Evolutionary conservation across 352 stramenopile species (phyloP).

Genomic region (Phytophthora capsici): DNA sequence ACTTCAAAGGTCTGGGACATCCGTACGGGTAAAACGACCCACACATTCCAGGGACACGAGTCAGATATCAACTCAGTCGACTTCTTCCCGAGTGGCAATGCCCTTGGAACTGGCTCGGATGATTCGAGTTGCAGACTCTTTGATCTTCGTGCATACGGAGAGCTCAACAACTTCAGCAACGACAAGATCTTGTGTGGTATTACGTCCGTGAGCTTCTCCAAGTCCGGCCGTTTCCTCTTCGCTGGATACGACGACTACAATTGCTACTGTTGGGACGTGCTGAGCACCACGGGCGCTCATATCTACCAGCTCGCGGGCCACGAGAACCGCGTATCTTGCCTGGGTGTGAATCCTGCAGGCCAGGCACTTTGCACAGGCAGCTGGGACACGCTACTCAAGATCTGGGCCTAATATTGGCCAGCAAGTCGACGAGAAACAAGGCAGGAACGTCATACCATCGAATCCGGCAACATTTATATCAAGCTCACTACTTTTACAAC

Average conservation of each 20-base stretch:
- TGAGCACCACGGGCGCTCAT: conserved; percentile 88
- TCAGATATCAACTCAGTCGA: conserved; percentile 99
- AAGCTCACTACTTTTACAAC: conserved; percentile 13
- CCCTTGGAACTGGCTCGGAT: conserved; percentile 95
- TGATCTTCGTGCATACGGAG: conserved; percentile 96
- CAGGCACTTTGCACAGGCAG: conserved; percentile 98
- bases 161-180: conserved; percentile 98
- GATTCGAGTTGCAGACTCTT: conserved; percentile 98
- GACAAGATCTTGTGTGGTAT: conserved; percentile 97
- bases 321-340: conserved; percentile 97
- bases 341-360: conserved; percentile 95
- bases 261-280: conserved; percentile 97
- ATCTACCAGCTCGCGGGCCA: conserved; percentile 95
- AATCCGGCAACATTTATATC: conserved; percentile 33
- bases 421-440: conserved; percentile 2
- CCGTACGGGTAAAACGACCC: conserved; percentile 93
- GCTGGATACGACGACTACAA: conserved; percentile 98
- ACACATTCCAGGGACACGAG: conserved; percentile 98
- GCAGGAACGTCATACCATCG: conserved; percentile 5
- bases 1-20: conserved; percentile 99
- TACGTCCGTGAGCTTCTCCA: conserved; percentile 96
- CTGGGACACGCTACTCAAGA: conserved; percentile 98
- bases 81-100: conserved; percentile 97
- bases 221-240: conserved; percentile 96
- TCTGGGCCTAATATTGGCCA: conserved; percentile 89